These are phyloP conservation scores for Alternaria triticimaculans DNA, from an alignment of 2,329 filamentous ascomycete species.

Conservation along the genomic window DNA sequence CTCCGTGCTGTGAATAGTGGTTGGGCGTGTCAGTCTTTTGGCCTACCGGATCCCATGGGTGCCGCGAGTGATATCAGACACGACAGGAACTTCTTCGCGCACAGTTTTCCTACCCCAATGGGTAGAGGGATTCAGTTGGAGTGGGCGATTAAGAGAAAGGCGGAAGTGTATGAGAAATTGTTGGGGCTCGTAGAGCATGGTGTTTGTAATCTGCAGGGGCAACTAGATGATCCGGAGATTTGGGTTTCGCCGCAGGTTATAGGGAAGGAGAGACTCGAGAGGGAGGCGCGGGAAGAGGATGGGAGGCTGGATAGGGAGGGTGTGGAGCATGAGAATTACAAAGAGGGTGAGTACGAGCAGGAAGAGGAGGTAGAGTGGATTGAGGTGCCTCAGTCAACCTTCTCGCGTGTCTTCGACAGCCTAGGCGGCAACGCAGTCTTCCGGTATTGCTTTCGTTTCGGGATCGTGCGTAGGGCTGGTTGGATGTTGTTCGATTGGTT, in stretches of 20 bases:
- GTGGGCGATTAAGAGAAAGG: neutral
- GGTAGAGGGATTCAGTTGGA: neutral
- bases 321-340: too few relatives aligned
- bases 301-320: too few relatives aligned
- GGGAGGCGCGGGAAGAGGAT: too few relatives aligned
- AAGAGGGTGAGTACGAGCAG: neutral
- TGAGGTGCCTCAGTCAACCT: rapidly evolving
- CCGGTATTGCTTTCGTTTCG: neutral
- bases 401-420: neutral
- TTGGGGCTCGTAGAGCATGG: neutral
- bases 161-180: rapidly evolving
- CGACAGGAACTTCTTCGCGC: neutral
- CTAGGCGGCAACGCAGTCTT: rapidly evolving
- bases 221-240: rapidly evolving
- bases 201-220: too few relatives aligned
- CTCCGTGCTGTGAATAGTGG: neutral
- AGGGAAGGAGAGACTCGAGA: neutral
- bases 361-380: neutral
- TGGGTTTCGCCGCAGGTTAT: neutral
- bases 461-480: neutral
- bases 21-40: neutral
- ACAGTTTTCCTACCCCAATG: rapidly evolving
- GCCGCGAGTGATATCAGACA: neutral
- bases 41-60: rapidly evolving
- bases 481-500: rapidly evolving